phyloP scores from a whole-genome alignment of 192 early-diverging fungal species.

The Bifiguratus adelaidae region DNA sequence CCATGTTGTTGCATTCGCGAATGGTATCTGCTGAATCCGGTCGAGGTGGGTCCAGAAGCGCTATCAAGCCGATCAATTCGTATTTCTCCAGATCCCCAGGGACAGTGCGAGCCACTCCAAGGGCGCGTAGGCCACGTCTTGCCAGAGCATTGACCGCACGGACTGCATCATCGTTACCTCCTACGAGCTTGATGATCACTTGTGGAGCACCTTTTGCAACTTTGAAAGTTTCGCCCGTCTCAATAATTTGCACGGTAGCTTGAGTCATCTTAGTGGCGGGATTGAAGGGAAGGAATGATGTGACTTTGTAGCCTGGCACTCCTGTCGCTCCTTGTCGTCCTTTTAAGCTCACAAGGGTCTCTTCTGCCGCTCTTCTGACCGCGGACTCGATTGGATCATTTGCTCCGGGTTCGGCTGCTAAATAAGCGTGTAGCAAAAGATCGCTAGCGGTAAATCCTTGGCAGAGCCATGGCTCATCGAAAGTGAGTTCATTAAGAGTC shows the following conservation, averaged over 20 bases:
- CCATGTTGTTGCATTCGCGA: constrained; percentile 62
- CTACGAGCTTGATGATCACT: constrained; percentile 72
- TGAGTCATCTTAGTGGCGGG: constrained; percentile 80
- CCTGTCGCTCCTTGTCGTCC: constrained; percentile 53
- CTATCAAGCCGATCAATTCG: constrained; percentile 76
- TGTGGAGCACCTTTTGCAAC: constrained; percentile 90
- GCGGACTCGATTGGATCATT: constrained; percentile 81
- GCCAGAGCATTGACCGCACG: constrained; percentile 78
- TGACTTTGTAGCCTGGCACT: constrained; percentile 85
- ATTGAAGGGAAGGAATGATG: constrained; percentile 84
- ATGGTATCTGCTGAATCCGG: constrained; percentile 79
- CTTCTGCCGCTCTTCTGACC: constrained; percentile 65
- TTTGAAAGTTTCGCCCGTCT: constrained; percentile 65
- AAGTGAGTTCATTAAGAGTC: constrained; percentile 80
- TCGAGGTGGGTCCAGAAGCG: constrained; percentile 72
- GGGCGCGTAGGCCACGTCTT: constrained; percentile 70
- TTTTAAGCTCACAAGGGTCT: constrained; percentile 48
- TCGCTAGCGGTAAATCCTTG: constrained; percentile 58
- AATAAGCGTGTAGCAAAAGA: constrained; percentile 65
- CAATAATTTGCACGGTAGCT: constrained; percentile 62
- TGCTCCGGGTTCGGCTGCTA: constrained; percentile 75
- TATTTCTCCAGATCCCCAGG: constrained; percentile 57
- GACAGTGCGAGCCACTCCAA: constrained; percentile 74
- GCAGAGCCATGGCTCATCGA: constrained; percentile 71
- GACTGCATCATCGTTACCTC: constrained; percentile 70